phyloP scores from a whole-genome alignment of 805 yeast genomes.

The Myxozyma monticola region DNA sequence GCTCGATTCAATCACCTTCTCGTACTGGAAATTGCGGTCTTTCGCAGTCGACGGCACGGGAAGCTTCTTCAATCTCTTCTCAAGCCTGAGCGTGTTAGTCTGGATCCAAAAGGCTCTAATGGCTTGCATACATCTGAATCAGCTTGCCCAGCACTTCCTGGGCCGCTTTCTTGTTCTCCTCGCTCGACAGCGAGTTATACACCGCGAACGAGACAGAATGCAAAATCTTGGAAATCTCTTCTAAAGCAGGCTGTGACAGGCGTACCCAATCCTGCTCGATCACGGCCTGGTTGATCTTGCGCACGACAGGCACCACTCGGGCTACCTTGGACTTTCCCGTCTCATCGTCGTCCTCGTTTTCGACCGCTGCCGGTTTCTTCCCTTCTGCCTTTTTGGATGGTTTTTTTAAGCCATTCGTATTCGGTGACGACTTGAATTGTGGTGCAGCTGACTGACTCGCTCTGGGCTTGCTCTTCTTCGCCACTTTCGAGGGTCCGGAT shows the following conservation, averaged over 20 bases:
- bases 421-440: not conserved
- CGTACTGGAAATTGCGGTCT: conserved; percentile 23
- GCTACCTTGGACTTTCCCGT: not conserved
- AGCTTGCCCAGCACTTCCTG: conserved; percentile 14
- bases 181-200: conserved; percentile 2
- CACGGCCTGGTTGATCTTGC: conserved; percentile 5
- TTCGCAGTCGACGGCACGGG: conserved; percentile 24
- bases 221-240: conserved; percentile 13
- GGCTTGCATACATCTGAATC: conserved; percentile 7
- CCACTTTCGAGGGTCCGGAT: not conserved
- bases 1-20: conserved; percentile 16
- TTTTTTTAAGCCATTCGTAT: not conserved
- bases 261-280: conserved; percentile 13
- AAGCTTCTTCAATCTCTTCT: conserved; percentile 10
- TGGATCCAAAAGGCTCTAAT: not conserved
- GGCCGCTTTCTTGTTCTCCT: conserved; percentile 15
- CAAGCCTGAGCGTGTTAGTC: conserved; percentile 7
- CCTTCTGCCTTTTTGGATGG: not conserved
- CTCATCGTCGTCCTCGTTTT: not conserved
- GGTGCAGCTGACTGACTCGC: not conserved
- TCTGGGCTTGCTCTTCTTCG: not conserved
- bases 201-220: conserved; percentile 17
- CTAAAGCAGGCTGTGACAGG: conserved; percentile 15
- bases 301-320: conserved; percentile 9
- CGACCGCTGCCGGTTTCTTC: not conserved